A percentile compares a stretch with the other conserved stretches of the same genome.
Conservation (phyloP, 1,139 yeast genomes). For the Magnusiomyces paraingens region DNA sequence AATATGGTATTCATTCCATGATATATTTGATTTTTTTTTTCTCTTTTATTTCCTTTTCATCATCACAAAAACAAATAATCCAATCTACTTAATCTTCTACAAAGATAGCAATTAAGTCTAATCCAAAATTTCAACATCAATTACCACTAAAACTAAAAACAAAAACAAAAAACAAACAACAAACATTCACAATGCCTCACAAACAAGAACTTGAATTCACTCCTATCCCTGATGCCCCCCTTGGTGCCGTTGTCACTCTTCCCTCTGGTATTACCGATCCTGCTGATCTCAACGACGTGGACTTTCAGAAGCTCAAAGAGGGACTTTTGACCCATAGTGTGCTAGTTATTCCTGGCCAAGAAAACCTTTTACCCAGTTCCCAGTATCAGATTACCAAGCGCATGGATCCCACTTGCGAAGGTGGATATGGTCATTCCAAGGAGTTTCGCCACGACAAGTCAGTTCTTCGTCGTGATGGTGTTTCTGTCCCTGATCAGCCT, state of each 20-base stretch:
- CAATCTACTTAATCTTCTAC: too few species aligned
- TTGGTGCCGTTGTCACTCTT: conserved; percentile 61
- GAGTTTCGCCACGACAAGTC: conserved; percentile 74
- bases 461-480: conserved; percentile 72
- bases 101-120: too few species aligned
- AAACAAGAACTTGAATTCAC: conserved; percentile 12
- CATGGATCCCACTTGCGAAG: conserved; percentile 67
- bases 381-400: conserved; percentile 69
- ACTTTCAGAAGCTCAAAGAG: conserved; percentile 52
- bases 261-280: conserved; percentile 73
- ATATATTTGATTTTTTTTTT: too few species aligned
- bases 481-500: conserved; percentile 71
- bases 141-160: too few species aligned
- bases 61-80: too few species aligned
- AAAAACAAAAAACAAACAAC: too few species aligned
- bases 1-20: too few species aligned
- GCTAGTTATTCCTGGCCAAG: conserved; percentile 65
- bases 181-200: conserved; percentile 9
- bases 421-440: conserved; percentile 78
- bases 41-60: too few species aligned
- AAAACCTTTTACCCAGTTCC: conserved; percentile 57
- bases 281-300: conserved; percentile 56
- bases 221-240: conserved; percentile 46
- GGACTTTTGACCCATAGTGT: conserved; percentile 69
- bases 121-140: too few species aligned